Base-by-base conservation (phyloP, 495 filamentous ascomycete species). In the Hamigera avellanea region DNA sequence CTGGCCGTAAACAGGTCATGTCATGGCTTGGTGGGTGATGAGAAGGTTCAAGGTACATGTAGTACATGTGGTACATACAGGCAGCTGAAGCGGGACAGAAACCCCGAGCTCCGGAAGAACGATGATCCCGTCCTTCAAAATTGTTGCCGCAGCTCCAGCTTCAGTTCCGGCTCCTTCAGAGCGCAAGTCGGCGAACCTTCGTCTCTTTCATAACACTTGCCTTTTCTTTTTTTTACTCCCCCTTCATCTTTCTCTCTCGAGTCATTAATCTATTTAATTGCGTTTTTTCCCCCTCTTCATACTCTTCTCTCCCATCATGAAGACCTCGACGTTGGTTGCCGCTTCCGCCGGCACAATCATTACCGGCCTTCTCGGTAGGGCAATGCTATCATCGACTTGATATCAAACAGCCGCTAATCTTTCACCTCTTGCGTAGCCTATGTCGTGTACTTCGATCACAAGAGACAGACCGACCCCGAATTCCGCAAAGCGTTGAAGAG, bases 391-490 rank as follows among this genome's bases (percentile, higher is more conserved):
- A 38, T 36, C 35, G 40, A 9, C n/a, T 46, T 45, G 41, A 41
- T 41, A 28, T 8, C 8, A 32, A n/a, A 25, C 32, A 14, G 14
- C 37, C 37, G 27, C 45, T 45, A 14, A 40, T 31, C n/a, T 19
- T n/a, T n/a, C n/a, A 19, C 14, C 6, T 39, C 27, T 12, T 12
- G 26, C 26, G 14, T 28, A 76, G 74, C 72, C 51, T 80, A 96
- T 53, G 93, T 86, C 38, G 62, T 85, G 39, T 98, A 94, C 70
- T 98, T 98, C 53, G 91, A 98, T 66, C 79, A 95, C 66, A 80
- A 81, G 58, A 77, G 91, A 48, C 83, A 91, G 47, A 80, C 75
- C 53, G 79, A 93, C 51, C 75, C 84, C 40, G 76, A 83, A 15
- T 96, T 95, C 72, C 73, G 91, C 51, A 85, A 81, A 60, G 64